Conservation (phyloP, 2,329 filamentous ascomycete species). For the Cladosporium sp. region DNA sequence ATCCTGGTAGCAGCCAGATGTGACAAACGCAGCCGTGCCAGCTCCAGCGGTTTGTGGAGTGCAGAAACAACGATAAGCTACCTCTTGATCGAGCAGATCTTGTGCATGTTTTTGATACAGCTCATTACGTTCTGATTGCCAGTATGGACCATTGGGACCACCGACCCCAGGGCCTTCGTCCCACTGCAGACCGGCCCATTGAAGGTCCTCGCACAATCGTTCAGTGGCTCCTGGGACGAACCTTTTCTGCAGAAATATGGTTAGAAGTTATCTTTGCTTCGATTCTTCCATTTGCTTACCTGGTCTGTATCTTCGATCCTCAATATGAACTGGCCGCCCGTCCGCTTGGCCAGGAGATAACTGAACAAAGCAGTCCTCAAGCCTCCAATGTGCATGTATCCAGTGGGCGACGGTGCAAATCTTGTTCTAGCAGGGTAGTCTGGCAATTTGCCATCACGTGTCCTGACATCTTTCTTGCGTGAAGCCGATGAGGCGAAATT, state of each 20-base stretch:
- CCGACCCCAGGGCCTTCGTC: conserved; percentile 87
- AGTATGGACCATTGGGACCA: conserved; percentile 79
- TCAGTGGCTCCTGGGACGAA: conserved; percentile 76
- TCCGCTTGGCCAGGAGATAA: conserved; percentile 81
- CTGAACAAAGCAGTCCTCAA: conserved; percentile 93
- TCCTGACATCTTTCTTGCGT: conserved; percentile 5
- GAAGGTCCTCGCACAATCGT: conserved; percentile 71
- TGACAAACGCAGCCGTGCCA: conserved; percentile 60
- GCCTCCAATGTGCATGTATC: conserved; percentile 87
- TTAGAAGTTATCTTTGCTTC: neutral
- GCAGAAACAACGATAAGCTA: conserved; percentile 94
- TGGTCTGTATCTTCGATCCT: conserved; percentile 95
- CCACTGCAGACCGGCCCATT: conserved; percentile 88
- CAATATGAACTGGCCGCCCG: conserved; percentile 83
- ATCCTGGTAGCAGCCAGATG: conserved; percentile 63
- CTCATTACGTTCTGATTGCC: conserved; percentile 75
- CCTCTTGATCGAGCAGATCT: conserved; percentile 62
- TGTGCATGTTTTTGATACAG: conserved; percentile 70
- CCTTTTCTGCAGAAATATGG: conserved; percentile 57
- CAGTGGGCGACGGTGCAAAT: conserved; percentile 94
- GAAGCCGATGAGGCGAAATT: conserved; percentile 8
- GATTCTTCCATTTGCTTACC: conserved; percentile 41
- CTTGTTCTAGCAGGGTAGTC: conserved; percentile 66
- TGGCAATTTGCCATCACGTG: conserved; percentile 39
- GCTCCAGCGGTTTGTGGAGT: conserved; percentile 45